A percentile compares a stretch with the other conserved stretches of the same genome.
Evolutionary conservation across 2,329 filamentous ascomycete species (phyloP).

Genomic region (Neofusicoccum parvum): DNA sequence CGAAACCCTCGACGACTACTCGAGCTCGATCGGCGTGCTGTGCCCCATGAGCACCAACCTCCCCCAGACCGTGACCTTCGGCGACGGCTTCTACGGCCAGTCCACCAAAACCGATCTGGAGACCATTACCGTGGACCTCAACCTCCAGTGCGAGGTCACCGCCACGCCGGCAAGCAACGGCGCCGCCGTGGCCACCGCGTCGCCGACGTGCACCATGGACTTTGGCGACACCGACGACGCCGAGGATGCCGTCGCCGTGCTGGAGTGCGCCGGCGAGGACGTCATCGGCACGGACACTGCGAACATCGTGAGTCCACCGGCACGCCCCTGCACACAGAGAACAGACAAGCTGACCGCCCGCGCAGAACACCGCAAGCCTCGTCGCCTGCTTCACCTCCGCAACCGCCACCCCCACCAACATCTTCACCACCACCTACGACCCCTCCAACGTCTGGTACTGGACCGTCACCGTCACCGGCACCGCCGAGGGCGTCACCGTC

Average conservation of each 20-base stretch:
- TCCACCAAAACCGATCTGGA: neutral
- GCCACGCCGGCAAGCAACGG: neutral
- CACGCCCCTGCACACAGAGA: neutral
- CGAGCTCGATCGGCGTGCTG: constrained; percentile 1
- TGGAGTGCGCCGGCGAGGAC: neutral
- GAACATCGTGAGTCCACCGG: neutral
- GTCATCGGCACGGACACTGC: neutral
- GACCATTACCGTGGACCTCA: neutral
- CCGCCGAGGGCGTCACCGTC: constrained; percentile 24
- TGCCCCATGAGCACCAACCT: neutral
- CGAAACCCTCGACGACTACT: neutral
- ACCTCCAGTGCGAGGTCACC: constrained; percentile 3
- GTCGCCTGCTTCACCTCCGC: neutral
- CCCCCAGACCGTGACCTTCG: neutral
- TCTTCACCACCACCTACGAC: neutral
- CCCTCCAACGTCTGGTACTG: constrained; percentile 27
- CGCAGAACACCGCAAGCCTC: neutral
- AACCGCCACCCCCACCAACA: neutral
- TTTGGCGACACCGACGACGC: neutral
- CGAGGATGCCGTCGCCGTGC: neutral
- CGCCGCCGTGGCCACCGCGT: neutral
- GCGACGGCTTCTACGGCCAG: neutral
- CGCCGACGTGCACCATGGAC: neutral
- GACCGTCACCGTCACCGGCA: constrained; percentile 29
- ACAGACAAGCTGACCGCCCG: neutral